These are phyloP conservation scores for Starmerella lactis-condensi DNA, from an alignment of 805 yeast genomes.

Conservation along the genomic window DNA sequence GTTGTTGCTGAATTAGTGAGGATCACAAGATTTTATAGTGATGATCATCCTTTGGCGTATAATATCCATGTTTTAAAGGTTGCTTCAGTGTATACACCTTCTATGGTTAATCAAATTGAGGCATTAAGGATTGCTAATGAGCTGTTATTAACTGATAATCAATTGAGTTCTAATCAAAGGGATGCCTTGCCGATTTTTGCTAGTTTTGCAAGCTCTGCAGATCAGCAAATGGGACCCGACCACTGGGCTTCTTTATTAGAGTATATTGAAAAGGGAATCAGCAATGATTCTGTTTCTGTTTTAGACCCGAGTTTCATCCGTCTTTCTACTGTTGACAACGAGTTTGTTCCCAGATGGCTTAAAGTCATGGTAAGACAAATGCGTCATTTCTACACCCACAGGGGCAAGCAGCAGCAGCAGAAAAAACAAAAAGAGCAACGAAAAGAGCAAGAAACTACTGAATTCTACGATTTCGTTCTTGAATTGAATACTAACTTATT, in stretches of 20 bases:
- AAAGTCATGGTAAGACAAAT: too few relatives aligned
- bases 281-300: constrained; percentile 1
- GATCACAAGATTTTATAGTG: constrained; percentile 6
- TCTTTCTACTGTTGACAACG: not conserved
- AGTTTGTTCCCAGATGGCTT: constrained; percentile 10
- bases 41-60: constrained; percentile 3
- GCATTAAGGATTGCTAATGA: constrained; percentile 3
- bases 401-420: too few relatives aligned
- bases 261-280: constrained; percentile 6
- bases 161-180: too few relatives aligned
- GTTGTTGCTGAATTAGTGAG: constrained; percentile 11
- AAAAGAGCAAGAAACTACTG: too few relatives aligned
- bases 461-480: too few relatives aligned
- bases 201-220: too few relatives aligned
- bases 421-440: too few relatives aligned
- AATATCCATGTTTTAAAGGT: constrained; percentile 9
- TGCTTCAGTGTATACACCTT: constrained; percentile 10
- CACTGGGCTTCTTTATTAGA: constrained; percentile 2
- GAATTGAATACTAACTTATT: too few relatives aligned
- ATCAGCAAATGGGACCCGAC: too few relatives aligned
- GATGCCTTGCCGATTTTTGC: too few relatives aligned
- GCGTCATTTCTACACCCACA: too few relatives aligned
- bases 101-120: constrained; percentile 1
- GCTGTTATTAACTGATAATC: constrained; percentile 1
- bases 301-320: constrained; percentile 2